Evolutionary conservation across 306 rosid species (phyloP).

Genomic region (Styphnolobium japonicum): DNA sequence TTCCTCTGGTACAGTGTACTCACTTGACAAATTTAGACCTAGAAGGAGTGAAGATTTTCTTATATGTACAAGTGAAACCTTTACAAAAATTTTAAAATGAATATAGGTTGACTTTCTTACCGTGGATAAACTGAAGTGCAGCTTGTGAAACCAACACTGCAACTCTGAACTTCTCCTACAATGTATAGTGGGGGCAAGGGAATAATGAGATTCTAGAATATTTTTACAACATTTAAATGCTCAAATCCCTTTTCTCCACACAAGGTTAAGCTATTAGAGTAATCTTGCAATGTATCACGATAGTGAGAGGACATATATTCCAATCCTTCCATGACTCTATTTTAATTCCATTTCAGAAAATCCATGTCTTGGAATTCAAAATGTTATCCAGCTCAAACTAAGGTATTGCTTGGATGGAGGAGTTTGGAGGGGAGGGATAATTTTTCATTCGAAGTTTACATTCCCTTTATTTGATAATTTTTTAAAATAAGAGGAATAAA

Average conservation of each 20-base stretch:
- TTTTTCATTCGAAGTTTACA: no score
- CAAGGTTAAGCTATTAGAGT: not conserved
- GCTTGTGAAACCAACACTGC: constrained; percentile 99
- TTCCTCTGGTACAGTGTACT: constrained; percentile 76
- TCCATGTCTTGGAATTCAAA: constrained; percentile 4
- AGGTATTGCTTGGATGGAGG: no score
- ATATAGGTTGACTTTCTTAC: constrained; percentile 42
- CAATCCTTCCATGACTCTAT: not conserved
- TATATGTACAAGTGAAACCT: not conserved
- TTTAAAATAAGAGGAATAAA: no score
- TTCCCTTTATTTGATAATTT: no score
- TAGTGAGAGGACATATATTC: not conserved
- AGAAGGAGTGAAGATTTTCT: constrained; percentile 19
- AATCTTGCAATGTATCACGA: not conserved
- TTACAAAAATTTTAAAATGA: not conserved
- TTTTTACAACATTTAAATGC: not conserved
- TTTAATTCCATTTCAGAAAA: constrained; percentile 1
- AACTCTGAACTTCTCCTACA: constrained; percentile 95
- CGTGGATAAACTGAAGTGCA: constrained; percentile 94
- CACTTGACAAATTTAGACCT: constrained; percentile 72
- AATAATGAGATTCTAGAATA: not conserved
- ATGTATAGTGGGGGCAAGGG: constrained; percentile 8
- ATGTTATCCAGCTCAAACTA: constrained; percentile 16
- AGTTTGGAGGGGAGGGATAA: no score
- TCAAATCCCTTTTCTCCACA: not conserved